Evolutionary conservation across 805 yeast genomes (phyloP).

Genomic region (Dipodascopsis uninucleata): DNA sequence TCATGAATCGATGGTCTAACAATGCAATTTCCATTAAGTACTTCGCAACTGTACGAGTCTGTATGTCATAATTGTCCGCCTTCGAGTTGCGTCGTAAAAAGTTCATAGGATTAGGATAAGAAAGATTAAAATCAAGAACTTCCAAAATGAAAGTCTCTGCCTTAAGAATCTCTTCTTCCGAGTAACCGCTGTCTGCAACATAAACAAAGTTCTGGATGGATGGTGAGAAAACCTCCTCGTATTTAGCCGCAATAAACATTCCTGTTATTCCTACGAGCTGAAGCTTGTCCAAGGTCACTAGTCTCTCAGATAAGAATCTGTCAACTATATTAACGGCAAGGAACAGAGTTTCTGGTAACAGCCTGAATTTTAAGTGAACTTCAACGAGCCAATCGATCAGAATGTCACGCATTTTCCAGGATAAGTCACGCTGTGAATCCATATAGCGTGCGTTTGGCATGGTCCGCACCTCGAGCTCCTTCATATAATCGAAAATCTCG

Average conservation of each 20-base stretch:
- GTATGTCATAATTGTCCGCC: constrained; percentile 94
- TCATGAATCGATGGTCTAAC: constrained; percentile 84
- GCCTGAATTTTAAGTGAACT: constrained; percentile 83
- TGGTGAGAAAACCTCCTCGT: constrained; percentile 94
- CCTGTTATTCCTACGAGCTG: constrained; percentile 96
- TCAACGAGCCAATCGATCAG: constrained; percentile 95
- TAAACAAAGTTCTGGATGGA: constrained; percentile 86
- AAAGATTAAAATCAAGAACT: constrained; percentile 86
- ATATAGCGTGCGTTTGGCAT: constrained; percentile 79
- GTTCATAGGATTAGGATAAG: constrained; percentile 99
- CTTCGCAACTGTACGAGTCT: constrained; percentile 89
- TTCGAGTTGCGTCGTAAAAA: constrained; percentile 88
- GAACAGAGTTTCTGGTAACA: constrained; percentile 86
- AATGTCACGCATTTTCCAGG: constrained; percentile 88
- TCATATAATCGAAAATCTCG: constrained; percentile 79
- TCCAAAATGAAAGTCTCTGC: constrained; percentile 93
- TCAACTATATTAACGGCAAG: constrained; percentile 87
- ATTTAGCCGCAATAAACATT: constrained; percentile 88
- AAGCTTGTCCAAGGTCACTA: constrained; percentile 74
- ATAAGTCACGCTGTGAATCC: constrained; percentile 76
- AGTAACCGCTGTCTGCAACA: constrained; percentile 86
- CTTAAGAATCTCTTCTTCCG: constrained; percentile 72
- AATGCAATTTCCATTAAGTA: constrained; percentile 85
- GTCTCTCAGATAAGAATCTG: constrained; percentile 74
- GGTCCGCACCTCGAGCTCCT: constrained; percentile 64